Percentiles rank a stretch among this genome's conserved stretches.
Conservation (phyloP, 768 basidiomycete species). For the Glaciozyma martinii region DNA sequence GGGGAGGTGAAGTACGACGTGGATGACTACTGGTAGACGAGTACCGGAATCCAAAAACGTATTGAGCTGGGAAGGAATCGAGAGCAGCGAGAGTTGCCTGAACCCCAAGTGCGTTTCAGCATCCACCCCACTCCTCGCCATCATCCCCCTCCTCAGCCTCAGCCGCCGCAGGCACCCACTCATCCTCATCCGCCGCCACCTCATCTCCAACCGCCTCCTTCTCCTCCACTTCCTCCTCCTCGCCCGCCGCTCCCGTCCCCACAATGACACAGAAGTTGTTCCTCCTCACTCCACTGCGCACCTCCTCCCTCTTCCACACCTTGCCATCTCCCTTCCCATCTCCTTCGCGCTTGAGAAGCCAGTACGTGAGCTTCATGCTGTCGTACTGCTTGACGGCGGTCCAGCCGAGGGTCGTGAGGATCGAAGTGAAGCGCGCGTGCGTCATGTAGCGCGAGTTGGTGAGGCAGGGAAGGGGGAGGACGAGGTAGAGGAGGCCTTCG, state of each 20-base stretch:
- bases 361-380: slow-evolving; percentile 28
- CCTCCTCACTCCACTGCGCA: slow-evolving; percentile 22
- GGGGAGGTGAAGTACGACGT: too few species aligned
- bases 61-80: too few species aligned
- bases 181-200: not conserved
- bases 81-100: too few species aligned
- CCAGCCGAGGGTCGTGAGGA: slow-evolving; percentile 29
- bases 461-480: slow-evolving; percentile 35
- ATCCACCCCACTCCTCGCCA: not conserved
- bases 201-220: not conserved
- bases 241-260: slow-evolving; percentile 3
- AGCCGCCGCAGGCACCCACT: not conserved
- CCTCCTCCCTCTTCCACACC: slow-evolving; percentile 26
- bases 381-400: slow-evolving; percentile 26
- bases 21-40: too few species aligned
- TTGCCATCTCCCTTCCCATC: slow-evolving; percentile 16
- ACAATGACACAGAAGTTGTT: slow-evolving; percentile 33
- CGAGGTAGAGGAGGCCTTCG: slow-evolving; percentile 31
- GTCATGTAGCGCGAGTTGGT: slow-evolving; percentile 33
- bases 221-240: slow-evolving; percentile 5
- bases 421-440: slow-evolving; percentile 14
- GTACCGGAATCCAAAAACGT: too few species aligned
- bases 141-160: not conserved
- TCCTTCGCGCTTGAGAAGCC: slow-evolving; percentile 19
- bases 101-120: too few species aligned